Evolutionary conservation across 768 basidiomycete species (phyloP).

Genomic region (Lentinus brumalis): DNA sequence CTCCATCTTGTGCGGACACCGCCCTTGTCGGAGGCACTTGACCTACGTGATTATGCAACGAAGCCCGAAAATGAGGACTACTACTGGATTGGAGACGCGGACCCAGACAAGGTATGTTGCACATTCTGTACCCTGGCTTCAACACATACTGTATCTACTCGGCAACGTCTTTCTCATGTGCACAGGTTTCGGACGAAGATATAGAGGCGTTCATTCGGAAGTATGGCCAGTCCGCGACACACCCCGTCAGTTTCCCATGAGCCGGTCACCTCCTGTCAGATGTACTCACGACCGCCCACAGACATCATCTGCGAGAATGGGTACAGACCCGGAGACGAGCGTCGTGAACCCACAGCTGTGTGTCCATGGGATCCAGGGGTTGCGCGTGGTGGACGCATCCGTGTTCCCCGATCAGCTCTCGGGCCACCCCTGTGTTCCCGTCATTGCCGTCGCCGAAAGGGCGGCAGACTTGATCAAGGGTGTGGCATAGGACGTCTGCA

Average conservation of each 20-base stretch:
- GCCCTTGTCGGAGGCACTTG: conserved; percentile 38
- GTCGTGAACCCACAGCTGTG: conserved; percentile 2
- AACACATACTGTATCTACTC: neutral
- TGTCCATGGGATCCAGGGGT: conserved; percentile 44
- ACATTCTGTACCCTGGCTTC: neutral
- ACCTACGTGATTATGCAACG: conserved; percentile 11
- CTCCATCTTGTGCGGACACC: conserved; percentile 39
- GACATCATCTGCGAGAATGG: neutral
- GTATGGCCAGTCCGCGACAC: neutral
- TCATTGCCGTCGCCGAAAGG: conserved; percentile 20
- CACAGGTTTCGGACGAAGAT: conserved; percentile 1
- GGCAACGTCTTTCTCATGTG: too few relatives aligned
- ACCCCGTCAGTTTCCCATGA: neutral
- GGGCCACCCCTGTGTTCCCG: conserved; percentile 14
- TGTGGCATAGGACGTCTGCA: neutral
- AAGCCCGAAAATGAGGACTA: neutral
- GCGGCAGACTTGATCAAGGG: conserved; percentile 19
- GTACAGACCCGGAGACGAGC: neutral
- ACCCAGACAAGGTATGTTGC: conserved; percentile 7
- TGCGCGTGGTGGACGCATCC: conserved; percentile 35
- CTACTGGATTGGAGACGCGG: conserved; percentile 11
- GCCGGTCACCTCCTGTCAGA: neutral
- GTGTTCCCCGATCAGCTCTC: conserved; percentile 18
- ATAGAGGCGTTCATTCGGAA: neutral
- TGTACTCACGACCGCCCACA: neutral